phyloP scores from a whole-genome alignment of 2,329 filamentous ascomycete genomes.

The Aureobasidium vineae region DNA sequence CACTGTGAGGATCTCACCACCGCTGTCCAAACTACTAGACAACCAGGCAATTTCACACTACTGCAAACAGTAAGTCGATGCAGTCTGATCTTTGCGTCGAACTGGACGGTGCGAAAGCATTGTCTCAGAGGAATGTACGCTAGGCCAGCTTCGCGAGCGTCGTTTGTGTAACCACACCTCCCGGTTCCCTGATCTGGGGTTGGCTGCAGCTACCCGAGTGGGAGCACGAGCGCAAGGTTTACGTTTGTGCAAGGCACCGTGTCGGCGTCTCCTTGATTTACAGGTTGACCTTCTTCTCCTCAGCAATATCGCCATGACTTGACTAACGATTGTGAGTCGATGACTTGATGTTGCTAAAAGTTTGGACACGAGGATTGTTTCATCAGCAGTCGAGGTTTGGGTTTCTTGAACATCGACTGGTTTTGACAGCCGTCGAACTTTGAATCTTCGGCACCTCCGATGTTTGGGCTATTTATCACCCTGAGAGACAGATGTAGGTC shows the following conservation, averaged over 20 bases:
- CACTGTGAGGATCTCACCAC: neutral
- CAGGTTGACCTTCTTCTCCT: neutral
- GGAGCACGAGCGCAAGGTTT: conserved; percentile 17
- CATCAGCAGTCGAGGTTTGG: neutral
- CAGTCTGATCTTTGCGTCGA: neutral
- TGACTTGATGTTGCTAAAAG: neutral
- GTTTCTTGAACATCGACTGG: neutral
- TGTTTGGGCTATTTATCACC: neutral
- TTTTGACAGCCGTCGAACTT: neutral
- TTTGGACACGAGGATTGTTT: neutral
- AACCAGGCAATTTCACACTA: conserved; percentile 1
- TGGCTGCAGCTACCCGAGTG: conserved; percentile 19
- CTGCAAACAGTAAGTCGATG: neutral
- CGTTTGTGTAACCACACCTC: conserved; percentile 18
- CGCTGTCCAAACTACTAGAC: neutral
- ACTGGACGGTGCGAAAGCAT: neutral
- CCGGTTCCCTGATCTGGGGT: conserved; percentile 15
- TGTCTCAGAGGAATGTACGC: conserved; percentile 19
- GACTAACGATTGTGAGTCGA: neutral
- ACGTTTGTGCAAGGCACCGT: conserved; percentile 18
- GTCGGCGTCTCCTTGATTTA: neutral
- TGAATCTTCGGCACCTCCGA: neutral
- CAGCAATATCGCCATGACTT: neutral
- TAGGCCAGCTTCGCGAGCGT: neutral
- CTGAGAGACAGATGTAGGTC: neutral